phyloP scores from a whole-genome alignment of 768 basidiomycete species.

The Lentinula raphanica region DNA sequence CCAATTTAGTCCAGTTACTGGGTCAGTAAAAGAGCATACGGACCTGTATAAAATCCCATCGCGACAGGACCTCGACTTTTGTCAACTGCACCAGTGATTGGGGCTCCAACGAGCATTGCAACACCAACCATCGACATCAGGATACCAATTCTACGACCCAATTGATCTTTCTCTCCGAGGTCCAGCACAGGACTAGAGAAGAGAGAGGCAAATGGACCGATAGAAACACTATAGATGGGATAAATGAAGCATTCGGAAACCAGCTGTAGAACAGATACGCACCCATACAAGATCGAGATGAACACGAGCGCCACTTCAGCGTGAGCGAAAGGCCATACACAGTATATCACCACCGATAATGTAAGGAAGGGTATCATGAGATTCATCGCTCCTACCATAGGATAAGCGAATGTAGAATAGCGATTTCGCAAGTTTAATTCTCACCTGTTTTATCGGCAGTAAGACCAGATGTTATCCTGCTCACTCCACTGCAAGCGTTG shows the following conservation, averaged over 20 bases:
- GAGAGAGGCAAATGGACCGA: constrained; percentile 1
- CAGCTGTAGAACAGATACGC: constrained; percentile 8
- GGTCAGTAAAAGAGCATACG: not conserved
- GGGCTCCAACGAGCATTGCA: constrained; percentile 4
- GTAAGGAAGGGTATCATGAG: constrained; percentile 38
- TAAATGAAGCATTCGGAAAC: not conserved
- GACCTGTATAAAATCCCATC: constrained; percentile 1
- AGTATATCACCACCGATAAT: constrained; percentile 36
- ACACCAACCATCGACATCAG: constrained; percentile 5
- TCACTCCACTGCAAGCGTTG: constrained; percentile 40
- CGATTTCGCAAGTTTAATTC: not conserved
- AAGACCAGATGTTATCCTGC: constrained; percentile 35
- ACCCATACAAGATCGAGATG: constrained; percentile 42
- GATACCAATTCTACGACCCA: constrained; percentile 3
- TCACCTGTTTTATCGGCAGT: constrained; percentile 35
- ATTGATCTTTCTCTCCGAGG: constrained; percentile 4
- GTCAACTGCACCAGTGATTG: constrained; percentile 3
- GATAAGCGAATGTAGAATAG: not conserved
- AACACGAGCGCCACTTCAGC: constrained; percentile 25
- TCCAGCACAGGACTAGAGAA: not conserved
- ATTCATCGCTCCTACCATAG: constrained; percentile 38
- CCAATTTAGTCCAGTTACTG: too few species aligned
- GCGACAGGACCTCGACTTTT: constrained; percentile 4
- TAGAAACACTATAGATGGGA: not conserved
- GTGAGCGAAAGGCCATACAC: constrained; percentile 43